Conservation (phyloP, 305 asterid genomes). For the Solanum hybrid region DNA sequence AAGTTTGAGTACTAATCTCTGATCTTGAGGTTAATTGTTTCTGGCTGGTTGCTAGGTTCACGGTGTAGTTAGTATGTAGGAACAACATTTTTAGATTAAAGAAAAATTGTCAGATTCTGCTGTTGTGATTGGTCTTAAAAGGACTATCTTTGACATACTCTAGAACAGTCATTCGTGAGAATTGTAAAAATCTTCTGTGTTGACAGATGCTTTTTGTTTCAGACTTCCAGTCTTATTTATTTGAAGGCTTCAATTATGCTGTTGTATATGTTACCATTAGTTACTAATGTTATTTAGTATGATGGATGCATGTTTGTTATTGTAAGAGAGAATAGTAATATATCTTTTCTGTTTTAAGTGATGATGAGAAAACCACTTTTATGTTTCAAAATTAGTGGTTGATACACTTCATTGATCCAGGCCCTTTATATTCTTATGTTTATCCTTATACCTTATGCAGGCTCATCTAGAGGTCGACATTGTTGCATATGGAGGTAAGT, state of each 20-base stretch:
- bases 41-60: not conserved
- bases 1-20: not conserved
- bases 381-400: not conserved
- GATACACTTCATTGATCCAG: not conserved
- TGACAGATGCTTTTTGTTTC: not conserved
- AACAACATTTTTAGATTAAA: not conserved
- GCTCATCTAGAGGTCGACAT: conserved; percentile 70
- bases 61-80: not conserved
- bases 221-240: not conserved
- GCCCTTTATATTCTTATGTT: conserved; percentile 4
- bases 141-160: not conserved
- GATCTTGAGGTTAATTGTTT: not conserved
- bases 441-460: conserved; percentile 34
- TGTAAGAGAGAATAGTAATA: not conserved
- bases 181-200: not conserved
- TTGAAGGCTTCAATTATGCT: not conserved
- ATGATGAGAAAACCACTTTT: not conserved
- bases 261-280: not conserved
- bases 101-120: not conserved
- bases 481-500: conserved; percentile 88
- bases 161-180: not conserved
- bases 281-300: not conserved
- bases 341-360: not conserved
- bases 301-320: not conserved
- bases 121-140: not conserved